These are phyloP conservation scores for Suhomyces kunorum DNA, from an alignment of 1,139 yeast species.

Conservation along the genomic window DNA sequence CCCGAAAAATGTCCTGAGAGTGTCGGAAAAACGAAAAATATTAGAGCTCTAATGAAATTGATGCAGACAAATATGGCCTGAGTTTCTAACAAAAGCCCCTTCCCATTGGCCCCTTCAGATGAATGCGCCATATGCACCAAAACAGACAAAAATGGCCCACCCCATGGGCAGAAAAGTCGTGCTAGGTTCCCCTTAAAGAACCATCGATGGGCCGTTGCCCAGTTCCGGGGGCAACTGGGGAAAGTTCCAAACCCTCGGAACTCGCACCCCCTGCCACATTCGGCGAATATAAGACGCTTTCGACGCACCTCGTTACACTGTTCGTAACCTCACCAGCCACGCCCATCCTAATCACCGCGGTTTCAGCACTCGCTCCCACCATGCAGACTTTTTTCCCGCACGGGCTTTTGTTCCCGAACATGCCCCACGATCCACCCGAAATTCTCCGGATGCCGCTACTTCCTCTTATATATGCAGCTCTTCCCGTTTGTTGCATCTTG, in stretches of 20 bases:
- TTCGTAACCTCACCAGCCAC: too few species aligned
- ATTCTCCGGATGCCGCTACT: conserved; percentile 9
- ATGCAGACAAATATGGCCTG: too few species aligned
- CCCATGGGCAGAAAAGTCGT: not conserved
- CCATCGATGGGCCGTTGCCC: not conserved
- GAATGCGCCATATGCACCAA: not conserved
- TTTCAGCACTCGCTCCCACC: too few species aligned
- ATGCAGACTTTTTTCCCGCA: conserved; percentile 5
- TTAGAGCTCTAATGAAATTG: too few species aligned
- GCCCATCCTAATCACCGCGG: not conserved
- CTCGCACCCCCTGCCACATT: not conserved
- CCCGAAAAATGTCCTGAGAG: too few species aligned
- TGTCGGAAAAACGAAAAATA: too few species aligned
- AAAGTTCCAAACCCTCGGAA: too few species aligned
- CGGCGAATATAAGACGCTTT: conserved; percentile 2
- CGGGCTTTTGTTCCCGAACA: conserved; percentile 8
- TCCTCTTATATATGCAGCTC: conserved; percentile 6
- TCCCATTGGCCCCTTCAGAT: too few species aligned
- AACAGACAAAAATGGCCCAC: not conserved
- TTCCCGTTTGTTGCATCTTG: not conserved
- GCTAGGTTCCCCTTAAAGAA: too few species aligned
- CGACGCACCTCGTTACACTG: too few species aligned
- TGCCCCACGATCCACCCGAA: conserved; percentile 15
- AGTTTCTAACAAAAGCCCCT: too few species aligned
- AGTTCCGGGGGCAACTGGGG: too few species aligned